Base-by-base conservation (phyloP, 1,284 basidiomycete species). In the Heterobasidion occidentale region DNA sequence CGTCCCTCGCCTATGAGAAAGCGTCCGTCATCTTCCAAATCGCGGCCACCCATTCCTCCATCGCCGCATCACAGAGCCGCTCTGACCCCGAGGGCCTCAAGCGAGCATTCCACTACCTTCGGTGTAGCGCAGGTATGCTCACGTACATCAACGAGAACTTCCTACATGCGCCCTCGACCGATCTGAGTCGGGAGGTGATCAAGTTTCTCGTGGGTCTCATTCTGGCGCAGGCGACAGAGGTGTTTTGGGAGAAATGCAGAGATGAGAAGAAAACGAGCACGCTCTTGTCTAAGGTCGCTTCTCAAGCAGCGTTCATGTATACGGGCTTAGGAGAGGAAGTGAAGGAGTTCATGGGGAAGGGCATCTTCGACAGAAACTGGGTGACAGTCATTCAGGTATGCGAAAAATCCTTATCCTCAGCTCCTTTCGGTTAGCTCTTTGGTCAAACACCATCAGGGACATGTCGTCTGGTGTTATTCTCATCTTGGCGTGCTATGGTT, bases 111-210 rank as follows among this genome's bases (percentile, higher is more conserved):
- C 84, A 94, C 71, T 94, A 94, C 70, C 90, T 94, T 64, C 80
- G 91, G 17, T 88, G 92, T n/a, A 88, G 92, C 38, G 93, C 96
- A 0, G 97, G 97, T 20, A 97, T 99, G 93, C 83, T 98, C 65
- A 93, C 88, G 9, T 99, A 99, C 69, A 96, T 99, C 78, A 98
- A 98, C 74, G 96, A 99, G 71, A 99, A 99, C 79, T 99, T 99
- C 71, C 75, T 99, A 0, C 97, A 99, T 67, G 97, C 97, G 0
- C 97, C 97, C 0, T 95, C 92, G n/a, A 97, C 93, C 1, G 97
- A 99, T 72, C 82, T 99, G 55, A 90, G 89, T 68, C 82, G 93
- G 34, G 95, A 98, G 57, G 92, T 99, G 52, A 83, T 99, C 76
- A 95, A 96, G 70, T 91, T 96, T 61, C 77, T 98, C 36, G 87